Base-by-base conservation (phyloP, 345 rosid species). In the Ceriops zippeliana region DNA sequence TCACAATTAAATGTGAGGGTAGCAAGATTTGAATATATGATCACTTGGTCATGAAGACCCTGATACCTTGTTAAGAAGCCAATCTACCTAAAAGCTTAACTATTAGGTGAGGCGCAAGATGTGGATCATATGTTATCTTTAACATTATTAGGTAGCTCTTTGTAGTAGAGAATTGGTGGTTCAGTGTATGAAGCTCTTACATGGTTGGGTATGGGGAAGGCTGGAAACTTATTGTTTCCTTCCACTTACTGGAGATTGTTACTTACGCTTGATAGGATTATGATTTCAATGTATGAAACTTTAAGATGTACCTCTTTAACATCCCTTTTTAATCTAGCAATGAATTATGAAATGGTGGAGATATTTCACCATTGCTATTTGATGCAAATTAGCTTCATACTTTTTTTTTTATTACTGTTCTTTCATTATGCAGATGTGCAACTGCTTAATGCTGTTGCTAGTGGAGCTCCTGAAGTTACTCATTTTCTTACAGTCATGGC, bases 401-500 rank as follows among this genome's bases (percentile, higher is more conserved):
- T 19, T 70, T 37, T 52, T 37, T 35, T 62, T 30, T 66, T 72
- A n/a, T 80, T 46, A 72, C 24, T 67, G 58, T 57, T 52, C 63
- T 68, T 35, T 65, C 62, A 49, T 51, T 53, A 11, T 57, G 46
- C 89, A 95, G 99, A 95, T 82, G 65, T 21, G 60, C 83, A 77
- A 67, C 85, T 95, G 78, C 83, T 86, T 58, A 82, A 82, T 85
- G 96, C 90, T 73, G 68, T 95, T 72, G 72, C 86, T 66, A 78
- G 87, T 74, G 86, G 96, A 73, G 87, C 98, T 79, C 78, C 90
- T 62, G 96, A 95, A 79, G 92, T 87, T 61, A 82, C 86, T 62
- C 87, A 76, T 70, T 95, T 89, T 83, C 92, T 95, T 62, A 91
- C 90, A 38, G 83, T 91, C 73, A 95, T 95, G 98, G 97, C 98